Conservation (phyloP, 768 basidiomycete species). For the Russula abietina region DNA sequence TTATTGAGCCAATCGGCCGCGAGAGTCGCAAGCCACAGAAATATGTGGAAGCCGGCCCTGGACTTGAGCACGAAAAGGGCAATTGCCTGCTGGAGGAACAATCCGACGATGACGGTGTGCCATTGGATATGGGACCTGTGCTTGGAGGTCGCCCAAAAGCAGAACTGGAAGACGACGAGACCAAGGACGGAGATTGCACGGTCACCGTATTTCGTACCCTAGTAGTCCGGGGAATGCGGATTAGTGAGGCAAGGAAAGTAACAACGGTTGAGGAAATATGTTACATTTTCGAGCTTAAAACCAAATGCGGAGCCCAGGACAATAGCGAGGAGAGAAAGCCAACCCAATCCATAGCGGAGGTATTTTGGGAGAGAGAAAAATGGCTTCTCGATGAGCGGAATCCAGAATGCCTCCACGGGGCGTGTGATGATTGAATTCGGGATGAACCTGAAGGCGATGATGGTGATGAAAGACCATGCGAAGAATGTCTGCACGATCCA, state of each 20-base stretch:
- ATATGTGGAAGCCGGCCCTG: too few species aligned
- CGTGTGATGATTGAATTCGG: too few species aligned
- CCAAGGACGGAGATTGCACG: too few species aligned
- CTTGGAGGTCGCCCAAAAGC: too few species aligned
- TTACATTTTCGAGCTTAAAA: constrained; percentile 53
- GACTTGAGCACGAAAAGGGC: too few species aligned
- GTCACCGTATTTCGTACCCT: constrained; percentile 64
- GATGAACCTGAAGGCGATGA: too few species aligned
- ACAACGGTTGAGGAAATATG: constrained; percentile 21
- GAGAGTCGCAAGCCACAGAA: constrained; percentile 74
- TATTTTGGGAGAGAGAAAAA: constrained; percentile 53
- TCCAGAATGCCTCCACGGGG: constrained; percentile 65
- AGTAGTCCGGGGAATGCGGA: constrained; percentile 7
- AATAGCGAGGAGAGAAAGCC: constrained; percentile 69
- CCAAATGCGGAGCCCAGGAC: constrained; percentile 87
- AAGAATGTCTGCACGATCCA: too few species aligned
- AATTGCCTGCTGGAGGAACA: too few species aligned
- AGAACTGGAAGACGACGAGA: too few species aligned
- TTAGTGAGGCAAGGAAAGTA: neutral
- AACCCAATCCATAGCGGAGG: constrained; percentile 60
- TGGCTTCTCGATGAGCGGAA: constrained; percentile 56
- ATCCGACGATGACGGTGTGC: too few species aligned
- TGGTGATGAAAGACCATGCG: too few species aligned
- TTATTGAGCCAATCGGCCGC: constrained; percentile 74
- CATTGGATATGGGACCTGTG: too few species aligned